Evolutionary conservation across 2,329 filamentous ascomycete genomes (phyloP).

Genomic region (Alternaria sp.): DNA sequence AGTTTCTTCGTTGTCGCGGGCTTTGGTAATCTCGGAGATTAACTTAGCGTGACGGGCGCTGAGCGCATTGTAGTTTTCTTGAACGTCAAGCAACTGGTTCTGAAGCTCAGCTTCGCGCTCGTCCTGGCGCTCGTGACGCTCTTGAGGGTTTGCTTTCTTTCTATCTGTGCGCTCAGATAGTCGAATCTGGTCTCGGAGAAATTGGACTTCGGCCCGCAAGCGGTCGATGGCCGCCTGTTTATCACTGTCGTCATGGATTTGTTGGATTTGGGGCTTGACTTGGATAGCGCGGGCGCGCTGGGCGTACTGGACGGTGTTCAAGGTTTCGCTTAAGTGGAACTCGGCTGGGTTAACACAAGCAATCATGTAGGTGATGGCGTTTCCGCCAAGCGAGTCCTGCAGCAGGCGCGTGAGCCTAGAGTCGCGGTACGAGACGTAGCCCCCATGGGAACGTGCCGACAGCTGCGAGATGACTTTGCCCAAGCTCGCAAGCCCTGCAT

Average conservation of each 20-base stretch:
- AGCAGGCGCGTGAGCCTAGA: constrained; percentile 95
- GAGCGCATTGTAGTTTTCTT: constrained; percentile 93
- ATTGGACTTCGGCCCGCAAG: constrained; percentile 90
- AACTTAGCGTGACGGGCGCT: constrained; percentile 95
- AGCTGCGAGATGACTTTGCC: constrained; percentile 99
- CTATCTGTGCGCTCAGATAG: constrained; percentile 76
- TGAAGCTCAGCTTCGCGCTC: constrained; percentile 91
- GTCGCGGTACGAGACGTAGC: constrained; percentile 96
- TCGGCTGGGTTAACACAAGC: constrained; percentile 96
- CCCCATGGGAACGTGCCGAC: constrained; percentile 84
- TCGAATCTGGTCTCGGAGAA: constrained; percentile 91
- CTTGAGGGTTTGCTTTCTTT: constrained; percentile 66
- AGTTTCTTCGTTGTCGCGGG: constrained; percentile 69
- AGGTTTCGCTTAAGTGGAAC: constrained; percentile 95
- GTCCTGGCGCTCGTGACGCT: constrained; percentile 79
- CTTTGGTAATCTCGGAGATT: constrained; percentile 91
- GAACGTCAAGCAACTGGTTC: constrained; percentile 88
- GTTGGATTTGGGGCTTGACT: constrained; percentile 95
- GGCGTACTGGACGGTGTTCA: constrained; percentile 96
- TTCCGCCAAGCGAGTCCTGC: constrained; percentile 95
- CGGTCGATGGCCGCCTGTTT: constrained; percentile 94
- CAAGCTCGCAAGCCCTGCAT: constrained; percentile 90
- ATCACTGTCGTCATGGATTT: constrained; percentile 86
- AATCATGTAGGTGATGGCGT: constrained; percentile 99
- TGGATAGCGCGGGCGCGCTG: constrained; percentile 96